phyloP scores from a whole-genome alignment of 768 basidiomycete species.

The Auricularia cornea region DNA sequence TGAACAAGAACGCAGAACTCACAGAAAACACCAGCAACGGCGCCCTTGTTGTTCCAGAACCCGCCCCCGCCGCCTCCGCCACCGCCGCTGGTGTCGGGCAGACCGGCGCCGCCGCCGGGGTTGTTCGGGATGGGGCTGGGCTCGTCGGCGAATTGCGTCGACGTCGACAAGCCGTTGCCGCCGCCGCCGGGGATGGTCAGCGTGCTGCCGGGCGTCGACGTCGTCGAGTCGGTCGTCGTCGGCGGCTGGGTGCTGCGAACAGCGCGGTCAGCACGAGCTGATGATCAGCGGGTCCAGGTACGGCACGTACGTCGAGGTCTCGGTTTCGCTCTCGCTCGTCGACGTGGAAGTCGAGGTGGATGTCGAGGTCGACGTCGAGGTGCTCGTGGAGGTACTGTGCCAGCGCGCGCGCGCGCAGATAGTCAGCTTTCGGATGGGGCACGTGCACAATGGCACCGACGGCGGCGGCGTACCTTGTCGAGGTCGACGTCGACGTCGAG shows the following conservation, averaged over 20 bases:
- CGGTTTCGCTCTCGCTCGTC: constrained; percentile 52
- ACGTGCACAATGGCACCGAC: no score
- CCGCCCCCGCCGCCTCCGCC: background rate
- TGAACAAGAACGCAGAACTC: no score
- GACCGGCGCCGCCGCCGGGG: background rate
- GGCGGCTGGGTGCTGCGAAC: no score
- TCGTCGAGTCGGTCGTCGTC: no score
- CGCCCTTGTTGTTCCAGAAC: background rate
- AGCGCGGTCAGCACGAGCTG: constrained; percentile 24
- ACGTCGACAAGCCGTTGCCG: no score
- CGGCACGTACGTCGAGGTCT: constrained; percentile 45
- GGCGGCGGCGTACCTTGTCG: no score
- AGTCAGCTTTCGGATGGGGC: no score
- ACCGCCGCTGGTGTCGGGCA: background rate
- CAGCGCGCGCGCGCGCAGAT: no score
- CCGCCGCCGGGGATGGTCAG: no score
- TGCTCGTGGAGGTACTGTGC: no score
- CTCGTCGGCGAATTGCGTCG: no score
- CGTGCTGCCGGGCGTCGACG: no score
- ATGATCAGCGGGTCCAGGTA: constrained; percentile 52
- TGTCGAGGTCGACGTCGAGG: constrained; percentile 52
- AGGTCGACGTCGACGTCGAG: constrained; percentile 54
- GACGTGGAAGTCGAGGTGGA: constrained; percentile 47
- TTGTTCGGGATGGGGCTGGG: background rate
- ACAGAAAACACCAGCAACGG: background rate